A percentile compares a stretch with the other conserved stretches of the same genome.
These are phyloP conservation scores for Brassica hybrid DNA, from an alignment of 441 rosid genomes.

Conservation along the genomic window DNA sequence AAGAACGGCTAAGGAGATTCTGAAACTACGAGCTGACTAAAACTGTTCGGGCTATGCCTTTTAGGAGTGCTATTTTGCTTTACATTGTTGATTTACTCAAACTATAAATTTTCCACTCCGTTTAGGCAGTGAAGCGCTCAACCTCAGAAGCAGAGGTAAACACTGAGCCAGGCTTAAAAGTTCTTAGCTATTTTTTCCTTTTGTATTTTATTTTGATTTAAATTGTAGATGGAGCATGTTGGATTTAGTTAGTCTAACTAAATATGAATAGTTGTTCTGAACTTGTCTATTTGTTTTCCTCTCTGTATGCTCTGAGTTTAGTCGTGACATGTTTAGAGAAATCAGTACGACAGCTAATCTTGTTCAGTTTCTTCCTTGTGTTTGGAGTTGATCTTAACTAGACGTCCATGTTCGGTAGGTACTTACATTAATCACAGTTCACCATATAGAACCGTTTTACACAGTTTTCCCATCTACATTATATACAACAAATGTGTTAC, in stretches of 20 bases:
- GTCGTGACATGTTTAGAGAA: background rate
- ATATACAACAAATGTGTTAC: too few species aligned
- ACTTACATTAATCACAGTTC: too few species aligned
- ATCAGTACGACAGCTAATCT: background rate
- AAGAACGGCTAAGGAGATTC: conserved; percentile 84
- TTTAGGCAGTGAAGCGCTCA: conserved; percentile 24
- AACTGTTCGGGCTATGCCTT: background rate
- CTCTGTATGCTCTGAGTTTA: background rate
- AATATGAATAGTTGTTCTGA: background rate
- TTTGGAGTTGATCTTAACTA: too few species aligned
- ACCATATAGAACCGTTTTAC: too few species aligned
- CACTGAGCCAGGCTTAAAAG: conserved; percentile 3
- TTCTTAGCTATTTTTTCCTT: background rate
- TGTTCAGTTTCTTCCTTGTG: background rate
- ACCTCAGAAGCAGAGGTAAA: conserved; percentile 30
- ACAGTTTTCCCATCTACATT: too few species aligned
- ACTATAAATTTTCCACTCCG: background rate
- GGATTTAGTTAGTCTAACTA: background rate
- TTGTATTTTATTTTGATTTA: background rate
- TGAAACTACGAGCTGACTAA: conserved; percentile 79
- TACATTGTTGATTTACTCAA: conserved; percentile 25
- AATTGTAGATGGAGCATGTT: conserved; percentile 29
- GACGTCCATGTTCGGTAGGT: too few species aligned
- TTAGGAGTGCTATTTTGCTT: conserved; percentile 13
- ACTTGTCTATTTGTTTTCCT: background rate